These are phyloP conservation scores for Xylariaceae sp. DNA, from an alignment of 2,329 filamentous ascomycete species.

Conservation along the genomic window DNA sequence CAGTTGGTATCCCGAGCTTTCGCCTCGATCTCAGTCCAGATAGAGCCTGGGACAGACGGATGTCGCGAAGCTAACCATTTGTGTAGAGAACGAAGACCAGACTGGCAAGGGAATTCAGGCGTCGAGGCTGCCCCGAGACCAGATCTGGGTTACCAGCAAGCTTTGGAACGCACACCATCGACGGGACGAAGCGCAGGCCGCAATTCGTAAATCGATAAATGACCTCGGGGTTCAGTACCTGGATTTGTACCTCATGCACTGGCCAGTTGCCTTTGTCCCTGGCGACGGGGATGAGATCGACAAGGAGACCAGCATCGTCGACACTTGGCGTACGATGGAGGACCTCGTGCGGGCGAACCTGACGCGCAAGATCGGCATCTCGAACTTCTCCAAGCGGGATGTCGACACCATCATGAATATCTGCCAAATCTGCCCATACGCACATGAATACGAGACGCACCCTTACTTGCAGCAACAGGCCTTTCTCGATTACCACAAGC, in stretches of 20 bases:
- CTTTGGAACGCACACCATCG: conserved; percentile 30
- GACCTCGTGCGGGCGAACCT: conserved; percentile 47
- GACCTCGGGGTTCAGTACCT: conserved; percentile 45
- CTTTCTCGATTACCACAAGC: conserved; percentile 40
- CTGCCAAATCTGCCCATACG: conserved; percentile 45
- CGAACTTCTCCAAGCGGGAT: conserved; percentile 49
- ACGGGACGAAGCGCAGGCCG: conserved; percentile 35
- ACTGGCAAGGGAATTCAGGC: conserved; percentile 43
- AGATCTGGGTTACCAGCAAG: conserved; percentile 45
- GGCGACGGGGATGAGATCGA: conserved; percentile 26
- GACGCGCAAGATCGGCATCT: conserved; percentile 54
- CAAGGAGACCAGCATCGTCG: conserved; percentile 26
- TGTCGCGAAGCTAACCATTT: conserved; percentile 3
- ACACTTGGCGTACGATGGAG: conserved; percentile 56
- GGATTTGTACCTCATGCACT: conserved; percentile 48
- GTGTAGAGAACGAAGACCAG: conserved; percentile 42
- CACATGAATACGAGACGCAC: conserved; percentile 54
- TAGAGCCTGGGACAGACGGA: too few species aligned
- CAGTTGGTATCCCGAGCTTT: too few species aligned
- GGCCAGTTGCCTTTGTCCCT: conserved; percentile 34
- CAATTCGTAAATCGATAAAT: conserved; percentile 42
- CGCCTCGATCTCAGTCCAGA: too few species aligned
- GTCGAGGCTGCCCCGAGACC: conserved; percentile 45
- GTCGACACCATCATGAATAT: conserved; percentile 36
- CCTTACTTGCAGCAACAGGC: conserved; percentile 47